Base-by-base conservation (phyloP, 768 basidiomycete species). In the Symmetrospora coprosmae region DNA sequence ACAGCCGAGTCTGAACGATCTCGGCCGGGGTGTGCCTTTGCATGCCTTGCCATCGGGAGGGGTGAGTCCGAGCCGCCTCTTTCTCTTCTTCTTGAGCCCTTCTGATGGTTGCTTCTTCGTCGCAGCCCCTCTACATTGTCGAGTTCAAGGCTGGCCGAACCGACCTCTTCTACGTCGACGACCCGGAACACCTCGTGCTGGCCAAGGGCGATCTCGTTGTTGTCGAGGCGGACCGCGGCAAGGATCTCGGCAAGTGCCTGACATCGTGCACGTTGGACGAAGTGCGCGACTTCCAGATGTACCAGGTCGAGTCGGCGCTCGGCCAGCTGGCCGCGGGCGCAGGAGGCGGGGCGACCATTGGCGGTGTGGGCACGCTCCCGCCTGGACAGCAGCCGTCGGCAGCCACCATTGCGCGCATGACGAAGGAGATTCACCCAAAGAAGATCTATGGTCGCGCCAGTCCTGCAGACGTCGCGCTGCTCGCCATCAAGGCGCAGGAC, bases 111-210 rank as follows among this genome's bases (percentile, higher is more conserved):
- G 28, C 17, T 6, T 21, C 13, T 50, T 31, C 37, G 4, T 30
- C 34, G 9, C 41, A 85, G 76, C 88, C 86, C n/a, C 79, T 99
- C 7, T 96, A 81, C 77, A 91, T 96, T 67, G 85, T 96, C 67
- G 86, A 94, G 72, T 99, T 99, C 79, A 99, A 96, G 74, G 91
- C 91, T 0, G 88, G 89, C 0, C 81, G 92, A 38, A 89, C 89
- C 64, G 92, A 97, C 72, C 75, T 99, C 27, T 97, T 90, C 74
- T 97, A 94, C 72, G 78, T 83, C 63, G 84, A 82, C 0, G 86
- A 91, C 68, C 76, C 78, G 62, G 69, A 77, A 67, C 41, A 53
- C 21, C 68, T 80, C 37, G 74, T 78, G 34, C 81, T 96, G 63
- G 79, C 81, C 5, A 82, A 85, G 21, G 92, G 89, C 1, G 92